Evolutionary conservation across 768 basidiomycete genomes (phyloP).

Genomic region (Boletus pseudopeckii): DNA sequence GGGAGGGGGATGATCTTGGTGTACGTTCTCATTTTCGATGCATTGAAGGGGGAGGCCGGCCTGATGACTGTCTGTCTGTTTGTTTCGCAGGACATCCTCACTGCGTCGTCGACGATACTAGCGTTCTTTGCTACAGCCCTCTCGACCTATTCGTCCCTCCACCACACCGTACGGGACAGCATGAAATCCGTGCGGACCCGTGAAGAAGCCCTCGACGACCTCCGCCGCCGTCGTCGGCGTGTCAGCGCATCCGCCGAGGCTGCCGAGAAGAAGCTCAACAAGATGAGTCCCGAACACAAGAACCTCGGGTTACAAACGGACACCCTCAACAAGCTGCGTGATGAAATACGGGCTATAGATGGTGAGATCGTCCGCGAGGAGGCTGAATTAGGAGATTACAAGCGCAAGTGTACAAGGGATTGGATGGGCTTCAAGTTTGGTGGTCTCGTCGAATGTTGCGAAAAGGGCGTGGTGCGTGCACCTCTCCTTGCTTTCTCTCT

Average conservation of each 20-base stretch:
- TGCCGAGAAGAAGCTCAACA: slow-evolving; percentile 85
- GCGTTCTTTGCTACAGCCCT: slow-evolving; percentile 66
- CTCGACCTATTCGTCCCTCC: slow-evolving; percentile 65
- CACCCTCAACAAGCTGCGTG: slow-evolving; percentile 60
- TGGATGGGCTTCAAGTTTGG: slow-evolving; percentile 88
- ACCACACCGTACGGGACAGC: slow-evolving; percentile 56
- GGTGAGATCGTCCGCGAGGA: slow-evolving; percentile 83
- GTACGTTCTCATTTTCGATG: slow-evolving; percentile 39
- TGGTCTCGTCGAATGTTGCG: slow-evolving; percentile 76
- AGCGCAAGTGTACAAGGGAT: slow-evolving; percentile 61
- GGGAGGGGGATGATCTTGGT: slow-evolving; percentile 80
- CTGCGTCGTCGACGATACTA: slow-evolving; percentile 65
- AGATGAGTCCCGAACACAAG: slow-evolving; percentile 90
- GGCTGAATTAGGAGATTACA: slow-evolving; percentile 76
- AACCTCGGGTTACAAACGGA: slow-evolving; percentile 73
- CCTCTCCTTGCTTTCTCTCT: not conserved
- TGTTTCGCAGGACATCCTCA: slow-evolving; percentile 63
- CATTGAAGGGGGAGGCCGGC: not conserved
- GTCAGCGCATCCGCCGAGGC: slow-evolving; percentile 70
- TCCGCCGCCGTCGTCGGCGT: slow-evolving; percentile 65
- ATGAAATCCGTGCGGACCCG: slow-evolving; percentile 81
- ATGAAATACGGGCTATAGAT: slow-evolving; percentile 76
- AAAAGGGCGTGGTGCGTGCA: slow-evolving; percentile 62
- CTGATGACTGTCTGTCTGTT: not conserved
- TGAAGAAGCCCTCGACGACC: slow-evolving; percentile 79